Evolutionary conservation across 2,329 filamentous ascomycete genomes (phyloP).

Genomic region (Sclerotinia minor): DNA sequence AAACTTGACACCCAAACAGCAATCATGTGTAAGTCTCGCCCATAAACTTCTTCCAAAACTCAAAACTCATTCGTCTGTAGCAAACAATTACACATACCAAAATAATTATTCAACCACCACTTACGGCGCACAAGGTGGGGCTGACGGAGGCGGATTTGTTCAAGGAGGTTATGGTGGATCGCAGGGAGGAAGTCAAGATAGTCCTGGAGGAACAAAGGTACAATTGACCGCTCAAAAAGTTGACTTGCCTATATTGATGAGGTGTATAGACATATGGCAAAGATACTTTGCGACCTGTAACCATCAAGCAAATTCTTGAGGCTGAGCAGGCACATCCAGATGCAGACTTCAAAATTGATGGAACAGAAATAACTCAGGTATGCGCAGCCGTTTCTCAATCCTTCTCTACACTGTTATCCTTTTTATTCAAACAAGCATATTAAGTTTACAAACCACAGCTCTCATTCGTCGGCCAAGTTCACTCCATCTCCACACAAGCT

Average conservation of each 20-base stretch:
- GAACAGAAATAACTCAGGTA: constrained; percentile 63
- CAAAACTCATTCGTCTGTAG: neutral
- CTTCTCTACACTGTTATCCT: neutral
- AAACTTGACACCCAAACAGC: neutral
- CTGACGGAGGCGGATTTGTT: constrained; percentile 63
- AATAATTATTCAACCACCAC: constrained; percentile 35
- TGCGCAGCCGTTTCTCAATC: constrained; percentile 4
- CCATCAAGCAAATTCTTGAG: constrained; percentile 90
- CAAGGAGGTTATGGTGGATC: constrained; percentile 48
- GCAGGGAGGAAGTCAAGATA: constrained; percentile 58
- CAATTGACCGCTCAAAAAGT: constrained; percentile 2
- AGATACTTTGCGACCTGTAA: constrained; percentile 88
- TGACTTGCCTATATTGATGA: constrained; percentile 11
- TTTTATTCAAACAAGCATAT: neutral
- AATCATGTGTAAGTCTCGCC: constrained; percentile 8
- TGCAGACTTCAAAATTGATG: constrained; percentile 82
- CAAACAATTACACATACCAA: constrained; percentile 38
- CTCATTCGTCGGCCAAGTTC: constrained; percentile 88
- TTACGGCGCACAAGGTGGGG: constrained; percentile 55
- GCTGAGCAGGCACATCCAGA: constrained; percentile 73
- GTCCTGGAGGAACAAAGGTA: constrained; percentile 50
- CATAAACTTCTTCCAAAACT: no score
- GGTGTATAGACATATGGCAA: constrained; percentile 58
- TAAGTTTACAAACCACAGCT: constrained; percentile 51
- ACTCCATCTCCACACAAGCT: constrained; percentile 78